A percentile compares a stretch with the other conserved stretches of the same genome.
These are phyloP conservation scores for Sorghum bicolor DNA, from an alignment of 176 grass and related monocot genomes.

Conservation along the genomic window DNA sequence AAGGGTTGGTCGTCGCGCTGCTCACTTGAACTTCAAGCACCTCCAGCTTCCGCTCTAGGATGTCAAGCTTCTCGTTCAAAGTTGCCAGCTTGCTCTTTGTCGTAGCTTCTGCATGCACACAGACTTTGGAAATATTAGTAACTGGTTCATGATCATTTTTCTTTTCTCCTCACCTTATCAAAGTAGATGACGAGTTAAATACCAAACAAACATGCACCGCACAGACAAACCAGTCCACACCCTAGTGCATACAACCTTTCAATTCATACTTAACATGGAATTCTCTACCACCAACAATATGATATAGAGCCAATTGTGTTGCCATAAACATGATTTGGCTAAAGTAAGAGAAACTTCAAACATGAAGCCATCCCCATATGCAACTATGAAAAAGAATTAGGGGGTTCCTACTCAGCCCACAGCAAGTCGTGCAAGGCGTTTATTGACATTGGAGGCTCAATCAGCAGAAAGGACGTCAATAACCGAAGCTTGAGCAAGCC, in stretches of 20 bases:
- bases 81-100: slow-evolving; percentile 91
- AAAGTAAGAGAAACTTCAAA: neutral
- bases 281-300: neutral
- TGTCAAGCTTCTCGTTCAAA: slow-evolving; percentile 87
- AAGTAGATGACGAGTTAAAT: neutral
- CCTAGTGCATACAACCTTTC: neutral
- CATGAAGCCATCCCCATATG: neutral
- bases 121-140: neutral
- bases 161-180: neutral
- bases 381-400: neutral
- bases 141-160: neutral
- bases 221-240: neutral
- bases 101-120: slow-evolving; percentile 55
- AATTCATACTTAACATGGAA: neutral
- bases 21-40: slow-evolving; percentile 96
- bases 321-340: neutral
- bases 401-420: neutral
- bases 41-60: slow-evolving; percentile 80
- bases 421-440: neutral
- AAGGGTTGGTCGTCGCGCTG: slow-evolving; percentile 93
- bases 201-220: neutral
- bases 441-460: neutral
- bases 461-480: neutral
- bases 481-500: neutral
- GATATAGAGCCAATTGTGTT: neutral